Evolutionary conservation across 176 grass and related monocot genomes (phyloP), one percentile per base, ranked within the genome.

Genomic region (Echinochloa phyllopogon): DNA sequence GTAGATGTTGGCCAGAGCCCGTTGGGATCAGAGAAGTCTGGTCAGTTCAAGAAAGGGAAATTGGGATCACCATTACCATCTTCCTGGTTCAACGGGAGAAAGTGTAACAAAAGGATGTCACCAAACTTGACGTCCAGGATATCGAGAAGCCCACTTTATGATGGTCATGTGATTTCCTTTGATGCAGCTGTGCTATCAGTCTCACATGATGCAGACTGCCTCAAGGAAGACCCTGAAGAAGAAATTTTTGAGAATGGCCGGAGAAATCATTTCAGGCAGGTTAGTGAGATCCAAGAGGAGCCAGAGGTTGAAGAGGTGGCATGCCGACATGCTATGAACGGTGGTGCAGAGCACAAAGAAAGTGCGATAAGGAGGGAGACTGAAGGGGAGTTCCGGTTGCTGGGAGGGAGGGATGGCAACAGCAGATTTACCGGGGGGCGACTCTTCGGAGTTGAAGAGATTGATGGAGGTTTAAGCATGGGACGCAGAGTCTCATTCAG

Each of bases 361-460:
- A 99, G 97, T 65, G 94, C 97, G 0, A 99, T 99, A 87, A 96
- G 94, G 72, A 96, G 97, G 87, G 97, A 99, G 67, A 99, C 94
- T 75, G 97, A 99, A 88, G 94, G 97, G 52, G 97, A 99, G 64
- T 99, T 99, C 73, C 84, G 97, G 29, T 78, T 99, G 70, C 70
- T 99, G 49, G 97, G 94, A 48, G 84, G 94, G 42, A 96, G 97
- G 87, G 93, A 92, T 87, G 86, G 87, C 60, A 95, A 92, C 74
- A 90, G 23, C 83, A 92, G 93, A 38, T 90, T 95, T 84, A 56
- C 90, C 16, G 93, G 93, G 38, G 86, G 86, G 9, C 88, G 88
- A 52, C 91, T 95, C 45, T 95, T 95, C 0, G 88, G 88, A 62
- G 83, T 88, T 83, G 90, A 95, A 50, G 93, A 95, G 65, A 92